Base-by-base conservation (phyloP, 495 filamentous ascomycete species). In the Bathelium albidoporum region DNA sequence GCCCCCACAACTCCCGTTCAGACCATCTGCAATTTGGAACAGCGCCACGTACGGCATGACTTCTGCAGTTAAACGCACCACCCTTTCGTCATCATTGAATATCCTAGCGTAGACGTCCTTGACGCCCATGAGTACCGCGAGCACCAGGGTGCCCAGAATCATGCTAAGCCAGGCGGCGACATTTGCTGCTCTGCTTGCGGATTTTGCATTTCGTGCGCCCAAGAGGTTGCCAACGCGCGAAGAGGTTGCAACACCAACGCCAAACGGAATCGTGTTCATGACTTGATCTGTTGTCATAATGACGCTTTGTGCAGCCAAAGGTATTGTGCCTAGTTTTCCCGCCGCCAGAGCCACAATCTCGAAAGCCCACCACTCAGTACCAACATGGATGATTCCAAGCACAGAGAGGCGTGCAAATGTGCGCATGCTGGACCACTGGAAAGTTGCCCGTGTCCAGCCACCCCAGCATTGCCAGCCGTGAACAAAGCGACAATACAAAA, bases 231-330 rank as follows among this genome's bases (percentile, higher is more conserved):
- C 91, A 28, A 96, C 82, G 0, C 91, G 80, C 0, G 88, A 79
- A 36, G 87, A 90, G 1, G 89, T 85, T 9, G 91, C 90, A 12
- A 96, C 89, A 1, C 91, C 91, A 7, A 95, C 80, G 0, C 92
- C 91, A 69, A 97, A 97, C 0, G 92, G 92, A 59, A 97, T 87
- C 0, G 91, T 96, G 69, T 94, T 95, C 74, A 97, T 85, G 52
- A 96, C 85, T 71, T 95, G 90, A 72, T 96, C 92, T 0, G 89
- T 87, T 0, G 92, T 96, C 91, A 96, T 95, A 73, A 96, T 93
- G 41, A 97, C 91, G 64, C 85, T 89, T 71, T 97, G 92, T 0
- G 91, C 86, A 12, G 92, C 92, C 0, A 96, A 80, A 0, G 91
- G 80, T 43, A 94, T 86, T 0, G 88, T 94, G 10, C 91, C 91